Evolutionary conservation across 1,284 basidiomycete genomes (phyloP).

Genomic region (Volvariella surrecta): DNA sequence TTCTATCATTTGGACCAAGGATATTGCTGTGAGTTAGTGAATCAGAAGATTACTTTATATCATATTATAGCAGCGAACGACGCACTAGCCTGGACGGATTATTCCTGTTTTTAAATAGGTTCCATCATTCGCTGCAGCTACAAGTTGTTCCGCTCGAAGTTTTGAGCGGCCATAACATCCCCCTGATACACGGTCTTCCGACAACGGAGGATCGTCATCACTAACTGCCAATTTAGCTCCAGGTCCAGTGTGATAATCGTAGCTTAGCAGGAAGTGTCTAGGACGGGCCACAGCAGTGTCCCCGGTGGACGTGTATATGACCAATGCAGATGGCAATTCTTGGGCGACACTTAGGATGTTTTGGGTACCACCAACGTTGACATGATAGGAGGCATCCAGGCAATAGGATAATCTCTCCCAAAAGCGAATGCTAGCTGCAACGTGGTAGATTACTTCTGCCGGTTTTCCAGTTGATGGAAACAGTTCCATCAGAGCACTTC

Average conservation of each 20-base stretch:
- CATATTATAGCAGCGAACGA: neutral
- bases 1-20: slow-evolving; percentile 24
- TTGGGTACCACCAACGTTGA: slow-evolving; percentile 23
- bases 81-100: slow-evolving; percentile 24
- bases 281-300: slow-evolving; percentile 18
- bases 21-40: slow-evolving; percentile 18
- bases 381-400: slow-evolving; percentile 18
- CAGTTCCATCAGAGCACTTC: slow-evolving; percentile 15
- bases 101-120: slow-evolving; percentile 19
- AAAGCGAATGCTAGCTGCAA: slow-evolving; percentile 24
- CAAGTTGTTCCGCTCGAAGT: slow-evolving; percentile 21
- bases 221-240: slow-evolving; percentile 10
- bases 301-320: slow-evolving; percentile 24
- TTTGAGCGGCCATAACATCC: slow-evolving; percentile 23
- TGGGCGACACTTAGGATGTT: slow-evolving; percentile 20
- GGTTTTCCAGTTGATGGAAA: slow-evolving; percentile 16
- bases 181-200: slow-evolving; percentile 9
- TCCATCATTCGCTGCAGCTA: slow-evolving; percentile 18
- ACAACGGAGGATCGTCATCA: slow-evolving; percentile 18
- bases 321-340: slow-evolving; percentile 16
- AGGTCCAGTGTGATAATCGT: slow-evolving; percentile 9
- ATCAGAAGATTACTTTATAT: neutral
- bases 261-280: slow-evolving; percentile 20
- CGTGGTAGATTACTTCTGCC: slow-evolving; percentile 24
- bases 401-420: slow-evolving; percentile 25